phyloP scores from a whole-genome alignment of 805 yeast species.

The Yarrowia sp. region DNA sequence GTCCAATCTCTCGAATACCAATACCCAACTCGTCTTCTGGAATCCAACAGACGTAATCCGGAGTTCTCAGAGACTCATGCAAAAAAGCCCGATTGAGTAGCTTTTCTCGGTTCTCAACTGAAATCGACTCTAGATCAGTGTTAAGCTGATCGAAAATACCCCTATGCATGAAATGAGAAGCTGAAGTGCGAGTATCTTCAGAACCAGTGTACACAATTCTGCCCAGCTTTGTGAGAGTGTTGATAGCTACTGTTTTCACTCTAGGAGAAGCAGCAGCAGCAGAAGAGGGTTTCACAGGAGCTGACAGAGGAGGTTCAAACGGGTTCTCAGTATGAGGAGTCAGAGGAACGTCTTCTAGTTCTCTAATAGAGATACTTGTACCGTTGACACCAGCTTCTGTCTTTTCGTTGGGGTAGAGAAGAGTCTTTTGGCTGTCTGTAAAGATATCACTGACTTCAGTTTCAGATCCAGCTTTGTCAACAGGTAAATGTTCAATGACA shows the following conservation, averaged over 20 bases:
- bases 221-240: conserved; percentile 9
- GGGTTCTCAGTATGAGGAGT: background rate
- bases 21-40: conserved; percentile 45
- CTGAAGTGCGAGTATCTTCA: background rate
- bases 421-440: background rate
- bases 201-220: conserved; percentile 7
- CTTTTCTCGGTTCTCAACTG: conserved; percentile 34
- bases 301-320: background rate
- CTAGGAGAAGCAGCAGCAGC: background rate
- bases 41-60: conserved; percentile 45
- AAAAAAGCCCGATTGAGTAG: conserved; percentile 36
- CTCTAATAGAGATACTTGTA: background rate
- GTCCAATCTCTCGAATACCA: conserved; percentile 39
- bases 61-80: conserved; percentile 37
- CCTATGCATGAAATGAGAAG: conserved; percentile 28
- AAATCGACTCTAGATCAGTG: conserved; percentile 34
- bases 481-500: conserved; percentile 3
- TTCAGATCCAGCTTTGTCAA: background rate
- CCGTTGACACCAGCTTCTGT: background rate
- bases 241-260: background rate
- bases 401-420: background rate
- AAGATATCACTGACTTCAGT: background rate
- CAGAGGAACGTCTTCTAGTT: background rate
- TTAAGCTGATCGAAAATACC: conserved; percentile 35
- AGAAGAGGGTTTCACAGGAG: background rate